Evolutionary conservation across 1,284 basidiomycete genomes (phyloP), one percentile per base, ranked within the genome.

Genomic region (Cutaneotrichosporon curvatum): DNA sequence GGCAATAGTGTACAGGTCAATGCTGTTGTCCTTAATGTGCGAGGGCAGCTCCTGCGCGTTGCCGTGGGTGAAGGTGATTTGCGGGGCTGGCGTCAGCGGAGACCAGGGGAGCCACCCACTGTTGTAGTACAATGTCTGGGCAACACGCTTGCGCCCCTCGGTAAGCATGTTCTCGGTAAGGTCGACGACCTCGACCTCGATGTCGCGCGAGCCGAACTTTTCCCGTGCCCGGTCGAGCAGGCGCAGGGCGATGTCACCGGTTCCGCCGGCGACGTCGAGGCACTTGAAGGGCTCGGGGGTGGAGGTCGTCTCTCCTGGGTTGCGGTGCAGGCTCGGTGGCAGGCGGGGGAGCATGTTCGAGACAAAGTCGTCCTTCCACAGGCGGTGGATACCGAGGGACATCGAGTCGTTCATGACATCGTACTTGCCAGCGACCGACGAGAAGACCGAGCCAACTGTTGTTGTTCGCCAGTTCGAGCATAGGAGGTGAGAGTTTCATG

Each of bases 361-460:
- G 34, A 99, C 85, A 68, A 89, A 91, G 36, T 83, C 79, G 71
- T 97, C 91, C 74, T 98, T 99, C 95, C 95, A 99, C 22, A 98
- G 74, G 37, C 95, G 80, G 68, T 98, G 95, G 21, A 98, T 85
- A 28, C 95, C 95, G 50, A 97, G 74, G 5, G 94, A 98, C 75
- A 94, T 89, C 21, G 91, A 89, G 67, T 98, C 95, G 77, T 99
- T 99, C 92, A 98, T 96, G 35, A 97, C 71, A 72, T 98, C 94
- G 73, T 98, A 99, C 45, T 82, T 88, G 34, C 87, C 87, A 35
- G 95, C 91, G 45, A 99, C 94, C 4, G 88, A 94, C 60, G 88
- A 85, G 74, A 99, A 99, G 45, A 99, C 92, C 53, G 79, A 79
- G 58, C 87, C 88, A 48, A 99, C 94, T 69, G 40, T 12, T n/a